Conservation (phyloP, 345 rosid species). For the Geranium rotundifolium region DNA sequence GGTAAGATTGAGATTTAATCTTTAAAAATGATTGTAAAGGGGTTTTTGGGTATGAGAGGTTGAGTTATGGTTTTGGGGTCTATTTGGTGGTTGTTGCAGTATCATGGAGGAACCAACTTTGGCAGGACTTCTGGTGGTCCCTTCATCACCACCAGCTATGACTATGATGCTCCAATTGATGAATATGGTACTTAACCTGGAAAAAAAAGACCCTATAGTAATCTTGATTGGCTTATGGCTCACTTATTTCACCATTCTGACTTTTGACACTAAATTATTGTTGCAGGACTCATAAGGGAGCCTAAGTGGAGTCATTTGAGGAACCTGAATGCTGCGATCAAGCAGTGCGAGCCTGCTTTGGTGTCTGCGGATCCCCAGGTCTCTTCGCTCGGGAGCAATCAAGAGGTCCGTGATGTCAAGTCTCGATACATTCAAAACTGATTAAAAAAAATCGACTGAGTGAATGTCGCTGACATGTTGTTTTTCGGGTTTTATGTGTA, state of each 20-base stretch:
- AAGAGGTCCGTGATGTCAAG: constrained; percentile 18
- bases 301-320: constrained; percentile 39
- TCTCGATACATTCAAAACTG: neutral
- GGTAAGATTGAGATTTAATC: constrained; percentile 24
- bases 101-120: constrained; percentile 45
- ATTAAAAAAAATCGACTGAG: no score
- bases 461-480: no score
- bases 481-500: no score
- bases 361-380: constrained; percentile 34
- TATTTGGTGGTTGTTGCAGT: constrained; percentile 18
- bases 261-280: neutral
- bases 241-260: no score
- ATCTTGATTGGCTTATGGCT: no score
- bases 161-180: constrained; percentile 43
- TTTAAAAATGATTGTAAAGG: no score
- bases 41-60: no score
- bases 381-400: constrained; percentile 21
- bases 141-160: constrained; percentile 40
- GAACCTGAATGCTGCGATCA: constrained; percentile 37
- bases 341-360: constrained; percentile 31
- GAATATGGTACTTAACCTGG: constrained; percentile 32
- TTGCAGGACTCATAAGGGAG: constrained; percentile 29
- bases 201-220: no score
- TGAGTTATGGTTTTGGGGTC: no score
- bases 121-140: constrained; percentile 36